Conservation (phyloP, 2,329 filamentous ascomycete genomes). For the Didymella lethalis region DNA sequence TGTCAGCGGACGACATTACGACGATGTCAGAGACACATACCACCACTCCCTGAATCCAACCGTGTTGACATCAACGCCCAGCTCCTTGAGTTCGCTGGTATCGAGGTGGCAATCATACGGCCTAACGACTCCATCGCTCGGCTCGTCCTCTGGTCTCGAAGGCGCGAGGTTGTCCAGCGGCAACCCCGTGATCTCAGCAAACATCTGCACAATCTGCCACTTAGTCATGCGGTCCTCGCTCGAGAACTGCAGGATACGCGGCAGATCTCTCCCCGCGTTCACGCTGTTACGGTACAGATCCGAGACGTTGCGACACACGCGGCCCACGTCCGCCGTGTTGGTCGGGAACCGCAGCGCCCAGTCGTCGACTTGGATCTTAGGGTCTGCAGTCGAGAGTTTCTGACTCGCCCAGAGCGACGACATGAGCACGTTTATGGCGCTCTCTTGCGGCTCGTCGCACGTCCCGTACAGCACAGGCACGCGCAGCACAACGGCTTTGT, state of each 20-base stretch:
- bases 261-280: slow-evolving; percentile 60
- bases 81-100: slow-evolving; percentile 73
- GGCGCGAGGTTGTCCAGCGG: slow-evolving; percentile 70
- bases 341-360: slow-evolving; percentile 87
- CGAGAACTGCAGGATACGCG: slow-evolving; percentile 76
- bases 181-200: slow-evolving; percentile 81
- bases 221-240: slow-evolving; percentile 88
- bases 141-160: slow-evolving; percentile 67
- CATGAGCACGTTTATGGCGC: slow-evolving; percentile 82
- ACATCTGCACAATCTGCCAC: slow-evolving; percentile 82
- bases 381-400: slow-evolving; percentile 54
- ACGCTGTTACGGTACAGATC: slow-evolving; percentile 64
- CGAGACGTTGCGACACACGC: slow-evolving; percentile 78
- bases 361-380: slow-evolving; percentile 77
- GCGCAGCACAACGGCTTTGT: slow-evolving; percentile 68
- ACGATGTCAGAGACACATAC: slow-evolving; percentile 47
- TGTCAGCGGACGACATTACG: slow-evolving; percentile 16
- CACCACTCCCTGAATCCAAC: slow-evolving; percentile 84
- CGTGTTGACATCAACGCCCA: slow-evolving; percentile 78
- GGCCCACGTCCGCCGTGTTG: slow-evolving; percentile 84
- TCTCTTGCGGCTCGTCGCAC: slow-evolving; percentile 72
- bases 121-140: slow-evolving; percentile 74
- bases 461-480: slow-evolving; percentile 86
- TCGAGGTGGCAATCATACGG: slow-evolving; percentile 91
- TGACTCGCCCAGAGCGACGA: slow-evolving; percentile 79